Evolutionary conservation across 345 rosid species (phyloP), one percentile per base, ranked within the genome.

Genomic region (Diplotaxis tenuifolia): DNA sequence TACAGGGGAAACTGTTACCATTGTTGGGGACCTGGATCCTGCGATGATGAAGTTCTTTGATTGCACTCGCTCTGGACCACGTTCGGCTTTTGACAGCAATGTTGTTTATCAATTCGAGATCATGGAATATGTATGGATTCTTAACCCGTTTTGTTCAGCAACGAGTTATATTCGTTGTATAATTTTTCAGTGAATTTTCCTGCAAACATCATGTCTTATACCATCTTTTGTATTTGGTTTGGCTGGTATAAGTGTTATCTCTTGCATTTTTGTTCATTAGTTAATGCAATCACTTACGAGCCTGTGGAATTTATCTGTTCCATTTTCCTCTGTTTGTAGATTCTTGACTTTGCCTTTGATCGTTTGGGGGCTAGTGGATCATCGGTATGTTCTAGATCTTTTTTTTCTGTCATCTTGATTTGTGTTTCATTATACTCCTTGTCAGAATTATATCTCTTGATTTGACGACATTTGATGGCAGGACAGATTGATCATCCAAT

Each of bases 41-140:
- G 79, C 89, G 1, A 71, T 90, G 78, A 76, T 95, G 84, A 95
- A 76, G 78, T 87, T 87, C 83, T 95, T 95, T 63, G 99, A 95
- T 73, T 95, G 97, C 81, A 92, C 92, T 31, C 92, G 96, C 67
- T 88, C 96, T 0, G 97, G 96, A 57, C 96, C 97, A 1, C 99
- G 97, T 25, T 87, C 97, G 0, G 88, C 97, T 68, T 95, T 95
- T 74, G 99, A 92, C 70, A 84, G 84, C 85, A 84, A 88, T 64
- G 97, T 95, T 70, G 99, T 95, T 79, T 90, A 83, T 68, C 96
- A 95, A 72, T 95, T 92, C 73, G 96, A 92, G 89, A 85, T 83
- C 59, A 95, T 95, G 97, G 99, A 95, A 90, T 95, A 88, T 80
- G 97, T 95, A 81, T 32, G 93, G 59, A 15, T 59, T 29, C 60